phyloP scores from a whole-genome alignment of 352 stramenopile genomes.

The Pythium guiyangense region DNA sequence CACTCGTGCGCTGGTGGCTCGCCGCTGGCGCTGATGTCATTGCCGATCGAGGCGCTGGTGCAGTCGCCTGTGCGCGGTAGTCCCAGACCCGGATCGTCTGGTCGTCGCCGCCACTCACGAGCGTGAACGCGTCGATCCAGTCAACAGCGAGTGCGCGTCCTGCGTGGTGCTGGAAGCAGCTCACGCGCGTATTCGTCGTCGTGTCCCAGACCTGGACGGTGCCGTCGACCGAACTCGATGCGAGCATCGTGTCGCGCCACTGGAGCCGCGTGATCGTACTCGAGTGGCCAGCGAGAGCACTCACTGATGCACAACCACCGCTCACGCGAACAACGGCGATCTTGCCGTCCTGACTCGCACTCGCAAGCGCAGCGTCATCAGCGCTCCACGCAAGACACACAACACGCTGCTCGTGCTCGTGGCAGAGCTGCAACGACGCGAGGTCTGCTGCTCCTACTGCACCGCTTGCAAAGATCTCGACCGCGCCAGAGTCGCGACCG shows the following conservation, averaged over 20 bases:
- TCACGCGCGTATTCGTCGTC: constrained; percentile 11
- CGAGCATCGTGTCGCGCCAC: constrained; percentile 38
- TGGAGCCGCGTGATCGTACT: constrained; percentile 39
- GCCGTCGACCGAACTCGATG: constrained; percentile 53
- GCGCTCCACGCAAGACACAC: constrained; percentile 34
- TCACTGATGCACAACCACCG: not conserved
- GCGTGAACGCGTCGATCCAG: constrained; percentile 36
- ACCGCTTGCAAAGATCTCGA: constrained; percentile 29
- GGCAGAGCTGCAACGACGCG: constrained; percentile 17
- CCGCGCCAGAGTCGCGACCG: constrained; percentile 34
- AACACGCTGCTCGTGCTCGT: constrained; percentile 53
- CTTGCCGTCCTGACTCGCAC: constrained; percentile 40
- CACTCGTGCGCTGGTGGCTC: not conserved
- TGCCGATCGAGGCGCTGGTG: not conserved
- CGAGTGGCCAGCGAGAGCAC: constrained; percentile 26
- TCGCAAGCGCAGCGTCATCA: constrained; percentile 26
- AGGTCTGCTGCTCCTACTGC: constrained; percentile 6
- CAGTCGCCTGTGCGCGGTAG: constrained; percentile 23
- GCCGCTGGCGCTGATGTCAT: not conserved
- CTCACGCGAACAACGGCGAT: constrained; percentile 49
- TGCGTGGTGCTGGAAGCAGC: constrained; percentile 39
- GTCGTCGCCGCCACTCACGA: constrained; percentile 65
- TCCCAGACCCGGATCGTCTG: constrained; percentile 67
- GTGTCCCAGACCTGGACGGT: constrained; percentile 55
- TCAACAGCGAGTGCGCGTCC: constrained; percentile 50